Evolutionary conservation across 2,329 filamentous ascomycete species (phyloP).

Genomic region (Phaeosphaeria sp.): DNA sequence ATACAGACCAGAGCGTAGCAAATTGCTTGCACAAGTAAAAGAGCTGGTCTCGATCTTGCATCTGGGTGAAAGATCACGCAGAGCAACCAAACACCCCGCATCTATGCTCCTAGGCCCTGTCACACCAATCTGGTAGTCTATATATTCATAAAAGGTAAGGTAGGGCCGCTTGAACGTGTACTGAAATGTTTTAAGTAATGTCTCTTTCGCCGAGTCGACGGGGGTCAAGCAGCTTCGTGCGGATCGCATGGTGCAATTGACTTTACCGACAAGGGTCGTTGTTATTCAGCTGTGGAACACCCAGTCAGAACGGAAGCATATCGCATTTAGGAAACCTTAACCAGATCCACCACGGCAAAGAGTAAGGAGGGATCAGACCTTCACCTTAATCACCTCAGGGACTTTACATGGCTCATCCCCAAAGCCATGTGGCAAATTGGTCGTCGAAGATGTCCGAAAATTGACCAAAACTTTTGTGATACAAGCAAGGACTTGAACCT

Average conservation of each 20-base stretch:
- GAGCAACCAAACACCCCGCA: background rate
- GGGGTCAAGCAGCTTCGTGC: too few relatives aligned
- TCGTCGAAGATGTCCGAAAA: background rate
- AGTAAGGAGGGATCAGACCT: too few relatives aligned
- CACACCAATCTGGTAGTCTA: background rate
- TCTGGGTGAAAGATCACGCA: background rate
- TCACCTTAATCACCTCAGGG: background rate
- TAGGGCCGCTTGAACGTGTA: background rate
- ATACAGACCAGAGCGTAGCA: background rate
- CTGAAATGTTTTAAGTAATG: background rate
- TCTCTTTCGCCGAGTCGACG: too few relatives aligned
- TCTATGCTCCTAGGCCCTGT: background rate
- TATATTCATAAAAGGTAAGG: background rate
- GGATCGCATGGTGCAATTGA: too few relatives aligned
- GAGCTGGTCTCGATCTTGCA: background rate
- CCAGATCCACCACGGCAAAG: too few relatives aligned
- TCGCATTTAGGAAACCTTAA: too few relatives aligned
- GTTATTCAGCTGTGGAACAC: too few relatives aligned
- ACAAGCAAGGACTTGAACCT: background rate
- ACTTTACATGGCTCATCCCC: background rate
- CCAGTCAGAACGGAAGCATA: too few relatives aligned
- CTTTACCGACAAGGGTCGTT: too few relatives aligned
- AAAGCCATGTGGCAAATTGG: background rate
- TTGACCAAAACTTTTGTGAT: background rate
- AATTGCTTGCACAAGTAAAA: background rate